Evolutionary conservation across 2,329 filamentous ascomycete genomes (phyloP), one percentile per base, ranked within the genome.

Genomic region (Rosellinia necatrix): DNA sequence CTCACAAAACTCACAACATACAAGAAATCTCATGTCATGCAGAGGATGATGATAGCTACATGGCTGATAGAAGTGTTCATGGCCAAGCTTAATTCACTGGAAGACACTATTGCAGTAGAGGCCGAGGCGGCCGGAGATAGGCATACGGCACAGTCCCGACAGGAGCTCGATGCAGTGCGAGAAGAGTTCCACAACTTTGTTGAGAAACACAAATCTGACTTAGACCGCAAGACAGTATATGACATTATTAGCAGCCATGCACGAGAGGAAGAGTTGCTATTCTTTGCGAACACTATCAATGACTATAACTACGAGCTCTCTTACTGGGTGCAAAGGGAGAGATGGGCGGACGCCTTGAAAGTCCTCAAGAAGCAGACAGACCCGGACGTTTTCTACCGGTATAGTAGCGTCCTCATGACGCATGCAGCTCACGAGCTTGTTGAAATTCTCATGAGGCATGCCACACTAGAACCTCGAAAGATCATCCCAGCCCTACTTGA

Each of bases 21-120:
- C 69, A 96, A 92, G 72, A 96, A 92, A 72, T 83, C 87, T 1
- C 86, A 87, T 1, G 79, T 87, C 25, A 99, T 99, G 92, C 94
- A 99, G 74, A 82, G 93, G 56, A 89, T 90, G 62, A 96, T 99
- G 91, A 87, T 97, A 63, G 90, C 93, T 2, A 92, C 89, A 63
- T 99, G 94, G 94, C 82, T 99, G 38, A 81, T 97, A 8, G 94
- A 99, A 72, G 82, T 97, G 2, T 99, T 93, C 73, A 99, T 99
- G 92, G 90, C 92, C 4, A 97, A 96, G 74, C 81, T 99, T 37
- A 97, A 99, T 70, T 88, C 90, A 3, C 81, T 99, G 3, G 94
- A 99, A 68, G 94, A 99, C 72, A 92, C 90, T 2, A 93, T 97
- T 61, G 89, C 92, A 34, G 96, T 92, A 0, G 90, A 91, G 66